phyloP scores from a whole-genome alignment of 306 rosid species.

The Adenanthera pavonina region DNA sequence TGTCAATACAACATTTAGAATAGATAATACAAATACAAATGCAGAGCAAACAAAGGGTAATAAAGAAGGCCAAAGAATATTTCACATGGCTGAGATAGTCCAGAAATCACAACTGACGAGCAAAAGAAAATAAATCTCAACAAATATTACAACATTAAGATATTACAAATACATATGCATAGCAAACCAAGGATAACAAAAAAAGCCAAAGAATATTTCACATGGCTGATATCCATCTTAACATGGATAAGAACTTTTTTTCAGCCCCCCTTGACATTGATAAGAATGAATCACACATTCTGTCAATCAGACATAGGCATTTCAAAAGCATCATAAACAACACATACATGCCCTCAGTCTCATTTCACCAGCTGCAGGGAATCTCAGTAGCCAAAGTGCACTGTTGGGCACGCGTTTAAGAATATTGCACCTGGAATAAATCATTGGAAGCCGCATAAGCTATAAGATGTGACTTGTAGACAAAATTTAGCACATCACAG shows the following conservation, averaged over 20 bases:
- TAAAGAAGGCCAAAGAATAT: neutral
- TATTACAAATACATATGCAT: neutral
- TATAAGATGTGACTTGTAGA: conserved; percentile 28
- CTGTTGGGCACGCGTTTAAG: conserved; percentile 94
- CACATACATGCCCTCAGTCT: conserved; percentile 87
- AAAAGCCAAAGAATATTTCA: neutral
- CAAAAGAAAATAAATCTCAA: too few relatives aligned
- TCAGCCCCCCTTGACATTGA: too few relatives aligned
- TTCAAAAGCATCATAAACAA: neutral
- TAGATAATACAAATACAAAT: neutral
- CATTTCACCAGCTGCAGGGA: conserved; percentile 98
- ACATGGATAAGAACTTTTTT: neutral
- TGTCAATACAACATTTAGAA: too few relatives aligned
- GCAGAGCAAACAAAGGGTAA: neutral
- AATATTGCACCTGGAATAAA: conserved; percentile 82
- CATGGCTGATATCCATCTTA: neutral
- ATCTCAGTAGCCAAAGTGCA: conserved; percentile 97
- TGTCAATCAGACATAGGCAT: neutral
- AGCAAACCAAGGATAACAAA: neutral
- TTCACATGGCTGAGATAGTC: neutral
- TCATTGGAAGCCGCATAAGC: conserved; percentile 13
- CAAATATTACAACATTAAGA: neutral
- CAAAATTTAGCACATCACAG: neutral
- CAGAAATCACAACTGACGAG: too few relatives aligned
- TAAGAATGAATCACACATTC: neutral